Evolutionary conservation across 73 alveolate genomes (phyloP).

Genomic region (Uronychia setigera): DNA sequence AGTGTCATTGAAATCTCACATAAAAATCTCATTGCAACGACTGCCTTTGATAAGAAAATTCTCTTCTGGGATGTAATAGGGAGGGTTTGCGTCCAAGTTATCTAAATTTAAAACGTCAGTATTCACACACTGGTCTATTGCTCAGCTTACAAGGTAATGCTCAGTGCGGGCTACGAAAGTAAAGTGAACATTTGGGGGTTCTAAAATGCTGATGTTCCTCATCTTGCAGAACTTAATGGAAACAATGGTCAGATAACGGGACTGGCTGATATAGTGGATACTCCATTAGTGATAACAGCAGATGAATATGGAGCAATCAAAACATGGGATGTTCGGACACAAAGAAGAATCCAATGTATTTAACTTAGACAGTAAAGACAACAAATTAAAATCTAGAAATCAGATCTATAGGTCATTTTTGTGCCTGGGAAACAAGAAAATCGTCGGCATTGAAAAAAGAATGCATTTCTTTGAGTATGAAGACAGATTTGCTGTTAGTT

Average conservation of each 20-base stretch:
- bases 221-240: neutral
- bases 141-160: neutral
- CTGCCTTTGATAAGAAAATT: neutral
- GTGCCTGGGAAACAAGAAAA: neutral
- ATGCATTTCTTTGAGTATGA: neutral
- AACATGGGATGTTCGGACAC: neutral
- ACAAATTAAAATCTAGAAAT: neutral
- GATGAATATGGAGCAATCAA: neutral
- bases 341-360: neutral
- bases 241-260: neutral
- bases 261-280: neutral
- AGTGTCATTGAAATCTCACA: neutral
- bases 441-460: neutral
- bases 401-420: neutral
- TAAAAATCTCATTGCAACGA: neutral
- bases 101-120: neutral
- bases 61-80: neutral
- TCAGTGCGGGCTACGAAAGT: conserved; percentile 1
- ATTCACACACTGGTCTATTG: neutral
- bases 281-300: neutral
- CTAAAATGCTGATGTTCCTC: neutral
- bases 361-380: neutral
- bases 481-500: neutral
- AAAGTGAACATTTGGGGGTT: neutral
- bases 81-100: neutral